Evolutionary conservation across 2,329 filamentous ascomycete genomes (phyloP).

Genomic region (Chrysosporium queenslandicum): DNA sequence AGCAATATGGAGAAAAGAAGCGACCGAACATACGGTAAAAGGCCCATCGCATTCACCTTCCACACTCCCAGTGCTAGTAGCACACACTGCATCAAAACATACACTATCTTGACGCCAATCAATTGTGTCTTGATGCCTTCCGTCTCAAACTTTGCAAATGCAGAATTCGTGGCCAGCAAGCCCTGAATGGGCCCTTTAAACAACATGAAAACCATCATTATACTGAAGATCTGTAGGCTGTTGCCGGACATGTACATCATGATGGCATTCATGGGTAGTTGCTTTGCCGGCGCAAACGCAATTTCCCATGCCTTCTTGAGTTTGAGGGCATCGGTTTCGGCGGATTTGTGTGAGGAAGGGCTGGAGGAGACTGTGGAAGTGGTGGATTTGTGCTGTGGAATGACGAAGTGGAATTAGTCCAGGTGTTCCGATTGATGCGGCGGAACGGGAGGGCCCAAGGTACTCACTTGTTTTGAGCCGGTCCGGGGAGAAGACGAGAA

Average conservation of each 20-base stretch:
- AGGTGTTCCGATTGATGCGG: no score
- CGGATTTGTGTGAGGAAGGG: constrained; percentile 43
- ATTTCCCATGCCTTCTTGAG: constrained; percentile 99
- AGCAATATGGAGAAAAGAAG: background rate
- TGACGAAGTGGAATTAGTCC: no score
- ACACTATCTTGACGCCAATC: constrained; percentile 74
- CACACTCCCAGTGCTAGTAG: constrained; percentile 79
- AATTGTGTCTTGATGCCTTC: constrained; percentile 64
- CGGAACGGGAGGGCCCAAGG: background rate
- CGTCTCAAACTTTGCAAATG: constrained; percentile 86
- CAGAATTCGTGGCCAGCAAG: constrained; percentile 67
- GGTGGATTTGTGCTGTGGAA: constrained; percentile 24
- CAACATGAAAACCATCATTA: constrained; percentile 99
- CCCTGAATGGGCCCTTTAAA: constrained; percentile 94
- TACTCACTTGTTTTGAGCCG: constrained; percentile 46
- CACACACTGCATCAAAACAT: constrained; percentile 75
- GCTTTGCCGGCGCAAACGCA: constrained; percentile 84
- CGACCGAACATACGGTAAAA: constrained; percentile 62
- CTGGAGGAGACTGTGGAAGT: constrained; percentile 47
- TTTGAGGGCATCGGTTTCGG: constrained; percentile 91
- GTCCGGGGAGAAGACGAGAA: constrained; percentile 48
- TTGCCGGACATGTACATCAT: constrained; percentile 99
- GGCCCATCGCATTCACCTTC: constrained; percentile 94
- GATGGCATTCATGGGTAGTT: constrained; percentile 93
- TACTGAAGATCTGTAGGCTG: constrained; percentile 95